phyloP scores from a whole-genome alignment of 129 eudicot species.

The Chrysanthemum makinoi region DNA sequence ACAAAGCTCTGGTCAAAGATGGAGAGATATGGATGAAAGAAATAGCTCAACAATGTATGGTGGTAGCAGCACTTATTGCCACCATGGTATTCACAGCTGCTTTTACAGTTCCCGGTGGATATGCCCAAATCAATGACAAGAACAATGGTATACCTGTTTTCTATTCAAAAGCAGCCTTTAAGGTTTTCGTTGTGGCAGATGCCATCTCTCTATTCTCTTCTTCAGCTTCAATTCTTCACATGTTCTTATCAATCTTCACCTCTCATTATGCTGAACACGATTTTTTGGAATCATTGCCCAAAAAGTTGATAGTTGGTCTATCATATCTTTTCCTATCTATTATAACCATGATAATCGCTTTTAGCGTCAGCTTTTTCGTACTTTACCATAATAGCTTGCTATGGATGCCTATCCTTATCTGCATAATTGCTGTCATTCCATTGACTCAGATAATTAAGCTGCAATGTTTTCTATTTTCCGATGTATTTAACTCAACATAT shows the following conservation, averaged over 20 bases:
- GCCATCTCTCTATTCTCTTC: no score
- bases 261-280: no score
- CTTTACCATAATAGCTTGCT: background rate
- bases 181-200: background rate
- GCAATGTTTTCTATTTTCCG: background rate
- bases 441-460: background rate
- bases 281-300: no score
- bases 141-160: no score
- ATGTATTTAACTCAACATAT: background rate
- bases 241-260: no score
- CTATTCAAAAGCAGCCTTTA: background rate
- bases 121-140: background rate
- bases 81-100: background rate
- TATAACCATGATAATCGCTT: no score
- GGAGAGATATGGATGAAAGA: slow-evolving; percentile 6
- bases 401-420: background rate
- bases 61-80: background rate
- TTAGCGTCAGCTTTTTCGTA: background rate
- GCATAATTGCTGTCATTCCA: background rate
- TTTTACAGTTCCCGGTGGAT: slow-evolving; percentile 8
- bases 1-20: background rate
- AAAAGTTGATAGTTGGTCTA: no score
- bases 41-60: no score
- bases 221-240: no score
- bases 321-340: no score